A percentile compares a stretch with the other conserved stretches of the same genome.
phyloP scores from a whole-genome alignment of 2,329 filamentous ascomycete genomes.

The Diaporthe eres region DNA sequence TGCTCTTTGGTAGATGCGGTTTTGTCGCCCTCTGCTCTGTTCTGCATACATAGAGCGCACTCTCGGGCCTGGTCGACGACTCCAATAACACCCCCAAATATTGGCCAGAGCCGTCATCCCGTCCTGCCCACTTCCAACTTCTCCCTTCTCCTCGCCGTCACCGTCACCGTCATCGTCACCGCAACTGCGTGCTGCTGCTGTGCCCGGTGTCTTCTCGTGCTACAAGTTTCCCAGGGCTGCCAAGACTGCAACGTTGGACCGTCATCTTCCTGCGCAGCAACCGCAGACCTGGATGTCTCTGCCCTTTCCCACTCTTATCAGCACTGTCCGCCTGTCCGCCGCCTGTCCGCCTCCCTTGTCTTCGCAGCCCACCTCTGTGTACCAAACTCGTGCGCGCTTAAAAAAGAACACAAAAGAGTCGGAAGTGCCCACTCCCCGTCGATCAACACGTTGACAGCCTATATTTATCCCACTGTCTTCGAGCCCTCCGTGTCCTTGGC shows the following conservation, averaged over 20 bases:
- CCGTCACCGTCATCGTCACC: conserved; percentile 7
- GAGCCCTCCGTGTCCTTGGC: background rate
- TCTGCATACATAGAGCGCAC: background rate
- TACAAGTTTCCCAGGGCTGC: conserved; percentile 32
- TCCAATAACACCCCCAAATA: conserved; percentile 40
- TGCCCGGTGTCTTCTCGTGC: background rate
- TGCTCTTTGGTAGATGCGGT: conserved; percentile 17
- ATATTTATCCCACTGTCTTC: conserved; percentile 5
- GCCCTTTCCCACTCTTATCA: conserved; percentile 33
- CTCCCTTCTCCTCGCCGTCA: conserved; percentile 4
- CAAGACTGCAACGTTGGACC: conserved; percentile 42
- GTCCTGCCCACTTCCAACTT: conserved; percentile 21
- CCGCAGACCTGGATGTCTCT: conserved; percentile 14
- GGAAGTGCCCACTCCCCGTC: conserved; percentile 26
- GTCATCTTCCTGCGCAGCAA: conserved; percentile 34
- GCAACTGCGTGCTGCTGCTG: conserved; percentile 8
- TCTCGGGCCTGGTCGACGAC: conserved; percentile 32
- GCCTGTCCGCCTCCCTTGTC: conserved; percentile 9
- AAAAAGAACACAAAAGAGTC: conserved; percentile 29
- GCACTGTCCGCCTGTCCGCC: conserved; percentile 26
- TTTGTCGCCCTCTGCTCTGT: background rate
- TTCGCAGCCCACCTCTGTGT: conserved; percentile 25
- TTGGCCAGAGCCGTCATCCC: conserved; percentile 38
- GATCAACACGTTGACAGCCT: conserved; percentile 18
- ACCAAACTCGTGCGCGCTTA: conserved; percentile 22